Base-by-base conservation (phyloP, 257 asterid genomes). In the Osmanthus fragrans region DNA sequence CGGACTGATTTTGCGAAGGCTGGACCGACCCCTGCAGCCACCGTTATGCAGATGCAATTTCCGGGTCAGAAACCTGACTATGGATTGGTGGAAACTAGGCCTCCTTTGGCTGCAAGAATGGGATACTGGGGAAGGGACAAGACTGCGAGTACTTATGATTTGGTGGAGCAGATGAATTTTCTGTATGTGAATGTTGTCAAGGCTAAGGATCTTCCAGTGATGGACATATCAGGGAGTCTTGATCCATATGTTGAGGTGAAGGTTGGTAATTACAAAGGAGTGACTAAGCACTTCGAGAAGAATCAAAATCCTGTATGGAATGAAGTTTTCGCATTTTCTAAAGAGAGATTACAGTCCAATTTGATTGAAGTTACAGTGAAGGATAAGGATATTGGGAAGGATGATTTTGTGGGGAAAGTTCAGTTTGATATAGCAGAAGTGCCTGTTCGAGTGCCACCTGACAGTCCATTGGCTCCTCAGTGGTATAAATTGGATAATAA, bases 91-190 rank as follows among this genome's bases (percentile, higher is more conserved):
- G 98, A 94, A 86, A 94, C 97, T 8, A 89, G 81, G 77, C 98
- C 98, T 6, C 98, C 97, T 3, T 39, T 92, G 82, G 98, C 97
- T 34, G 97, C 97, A 30, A 83, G 97, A 67, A 82, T 85, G 93
- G 98, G 98, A 12, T 94, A 94, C 39, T 90, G 97, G 97, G 98
- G 98, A 39, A 85, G 96, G 80, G 97, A 94, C 82, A 94, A 90
- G 75, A 94, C 97, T 5, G 97, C 96, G 5, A 89, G 96, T 76
- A 94, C 97, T 51, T 94, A 94, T 66, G 98, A 94, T 83, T 66
- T 94, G 87, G 98, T 94, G n/a, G 98, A 94, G 81, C 97, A 74
- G 32, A 94, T 94, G 98, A 84, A 89, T 18, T 94, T 85, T 64
- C 23, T 90, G 73, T 94, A 87, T 64, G 86, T 94, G 19, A 34